Evolutionary conservation across 2,329 filamentous ascomycete species (phyloP).

Genomic region (Colletotrichum sp.): DNA sequence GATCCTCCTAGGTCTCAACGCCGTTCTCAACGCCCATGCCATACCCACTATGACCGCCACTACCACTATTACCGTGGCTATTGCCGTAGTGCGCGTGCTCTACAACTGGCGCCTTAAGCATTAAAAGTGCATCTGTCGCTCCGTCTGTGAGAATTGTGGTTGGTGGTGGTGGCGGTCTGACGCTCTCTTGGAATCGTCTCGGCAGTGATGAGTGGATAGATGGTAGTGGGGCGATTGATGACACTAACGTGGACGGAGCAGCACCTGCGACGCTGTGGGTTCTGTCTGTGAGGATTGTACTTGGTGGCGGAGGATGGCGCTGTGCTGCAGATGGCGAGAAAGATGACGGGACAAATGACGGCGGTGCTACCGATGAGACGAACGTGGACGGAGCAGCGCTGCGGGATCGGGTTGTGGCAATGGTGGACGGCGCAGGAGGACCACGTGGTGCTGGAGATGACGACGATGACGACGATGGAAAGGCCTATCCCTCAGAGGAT

Average conservation of each 20-base stretch:
- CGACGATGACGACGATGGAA: neutral
- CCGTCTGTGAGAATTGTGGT: neutral
- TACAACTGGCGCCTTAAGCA: neutral
- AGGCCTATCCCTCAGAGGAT: neutral
- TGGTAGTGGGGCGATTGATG: neutral
- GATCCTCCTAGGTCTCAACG: neutral
- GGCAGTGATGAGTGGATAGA: neutral
- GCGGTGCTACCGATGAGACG: neutral
- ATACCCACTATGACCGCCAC: neutral
- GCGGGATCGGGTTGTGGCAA: neutral
- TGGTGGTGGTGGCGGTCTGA: neutral
- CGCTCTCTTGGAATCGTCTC: neutral
- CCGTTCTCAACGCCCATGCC: neutral
- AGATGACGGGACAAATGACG: neutral
- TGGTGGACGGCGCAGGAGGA: neutral
- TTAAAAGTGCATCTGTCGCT: neutral
- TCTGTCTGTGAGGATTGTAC: neutral
- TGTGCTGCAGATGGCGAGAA: neutral
- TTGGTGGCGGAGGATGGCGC: neutral
- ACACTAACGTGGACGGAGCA: neutral
- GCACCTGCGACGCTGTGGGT: neutral
- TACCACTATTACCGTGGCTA: neutral
- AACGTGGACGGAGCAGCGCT: neutral
- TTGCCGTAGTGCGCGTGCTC: neutral
- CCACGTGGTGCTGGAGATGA: neutral